phyloP scores from a whole-genome alignment of 148 eudicot species.

The Fagopyrum tataricum region DNA sequence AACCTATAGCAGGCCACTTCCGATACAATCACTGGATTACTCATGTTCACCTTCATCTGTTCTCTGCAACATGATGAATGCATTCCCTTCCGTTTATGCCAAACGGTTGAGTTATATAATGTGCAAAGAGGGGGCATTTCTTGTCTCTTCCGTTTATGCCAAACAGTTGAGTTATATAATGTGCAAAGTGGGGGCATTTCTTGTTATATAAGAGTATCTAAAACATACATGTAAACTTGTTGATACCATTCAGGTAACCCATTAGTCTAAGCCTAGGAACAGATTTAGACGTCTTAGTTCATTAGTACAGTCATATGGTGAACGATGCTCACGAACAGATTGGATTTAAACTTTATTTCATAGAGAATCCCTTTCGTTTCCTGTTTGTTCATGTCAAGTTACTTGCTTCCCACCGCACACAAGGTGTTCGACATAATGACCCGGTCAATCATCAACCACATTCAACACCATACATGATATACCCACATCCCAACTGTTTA shows the following conservation, averaged over 20 bases:
- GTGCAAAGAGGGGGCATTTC: not conserved
- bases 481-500: not conserved
- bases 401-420: conserved; percentile 4
- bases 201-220: not conserved
- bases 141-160: not conserved
- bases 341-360: not conserved
- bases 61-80: not conserved
- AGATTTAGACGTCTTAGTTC: not conserved
- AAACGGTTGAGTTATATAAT: too few relatives aligned
- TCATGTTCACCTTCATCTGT: not conserved
- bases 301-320: not conserved
- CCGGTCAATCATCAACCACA: conserved; percentile 1
- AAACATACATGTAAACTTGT: not conserved
- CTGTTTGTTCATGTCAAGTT: not conserved
- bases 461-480: conserved; percentile 1
- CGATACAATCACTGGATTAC: not conserved
- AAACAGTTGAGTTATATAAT: not conserved
- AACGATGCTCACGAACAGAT: not conserved
- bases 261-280: not conserved
- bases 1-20: not conserved
- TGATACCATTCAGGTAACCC: not conserved
- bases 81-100: not conserved
- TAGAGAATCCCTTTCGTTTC: not conserved
- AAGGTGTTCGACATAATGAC: conserved; percentile 15
- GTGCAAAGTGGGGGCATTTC: not conserved